These are phyloP conservation scores for Abrus pulchellus DNA, from an alignment of 306 rosid genomes.

Conservation along the genomic window DNA sequence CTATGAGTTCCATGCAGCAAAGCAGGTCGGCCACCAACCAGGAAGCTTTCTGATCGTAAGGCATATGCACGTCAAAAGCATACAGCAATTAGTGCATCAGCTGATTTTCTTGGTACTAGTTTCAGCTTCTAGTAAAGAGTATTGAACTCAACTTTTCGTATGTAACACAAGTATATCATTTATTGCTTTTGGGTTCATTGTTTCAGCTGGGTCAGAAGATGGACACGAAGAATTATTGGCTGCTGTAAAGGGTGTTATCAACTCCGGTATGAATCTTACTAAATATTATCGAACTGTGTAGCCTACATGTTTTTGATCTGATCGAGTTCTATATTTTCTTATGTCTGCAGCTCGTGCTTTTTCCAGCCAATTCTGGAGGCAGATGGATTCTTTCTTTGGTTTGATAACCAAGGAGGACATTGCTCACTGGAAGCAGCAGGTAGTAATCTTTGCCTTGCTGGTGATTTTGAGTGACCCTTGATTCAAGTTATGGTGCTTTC, in stretches of 20 bases:
- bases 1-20: slow-evolving; percentile 66
- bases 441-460: slow-evolving; percentile 49
- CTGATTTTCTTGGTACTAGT: slow-evolving; percentile 81
- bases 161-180: slow-evolving; percentile 40
- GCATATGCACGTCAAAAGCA: slow-evolving; percentile 84
- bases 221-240: slow-evolving; percentile 83
- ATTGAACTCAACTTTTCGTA: slow-evolving; percentile 20
- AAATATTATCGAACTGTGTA: slow-evolving; percentile 37
- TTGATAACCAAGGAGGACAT: slow-evolving; percentile 70
- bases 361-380: slow-evolving; percentile 80
- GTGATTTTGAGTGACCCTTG: slow-evolving; percentile 28
- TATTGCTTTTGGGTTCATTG: slow-evolving; percentile 52
- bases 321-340: slow-evolving; percentile 52
- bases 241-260: slow-evolving; percentile 76
- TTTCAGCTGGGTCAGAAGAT: slow-evolving; percentile 79
- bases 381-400: slow-evolving; percentile 83
- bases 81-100: slow-evolving; percentile 63
- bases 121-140: slow-evolving; percentile 33
- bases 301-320: slow-evolving; percentile 42
- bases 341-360: slow-evolving; percentile 67
- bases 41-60: slow-evolving; percentile 89
- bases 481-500: slow-evolving; percentile 23
- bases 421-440: slow-evolving; percentile 75
- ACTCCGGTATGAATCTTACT: slow-evolving; percentile 63
- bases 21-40: slow-evolving; percentile 92